Evolutionary conservation across 1,284 basidiomycete genomes (phyloP), one percentile per base, ranked within the genome.

Genomic region (Tilletia horrida): DNA sequence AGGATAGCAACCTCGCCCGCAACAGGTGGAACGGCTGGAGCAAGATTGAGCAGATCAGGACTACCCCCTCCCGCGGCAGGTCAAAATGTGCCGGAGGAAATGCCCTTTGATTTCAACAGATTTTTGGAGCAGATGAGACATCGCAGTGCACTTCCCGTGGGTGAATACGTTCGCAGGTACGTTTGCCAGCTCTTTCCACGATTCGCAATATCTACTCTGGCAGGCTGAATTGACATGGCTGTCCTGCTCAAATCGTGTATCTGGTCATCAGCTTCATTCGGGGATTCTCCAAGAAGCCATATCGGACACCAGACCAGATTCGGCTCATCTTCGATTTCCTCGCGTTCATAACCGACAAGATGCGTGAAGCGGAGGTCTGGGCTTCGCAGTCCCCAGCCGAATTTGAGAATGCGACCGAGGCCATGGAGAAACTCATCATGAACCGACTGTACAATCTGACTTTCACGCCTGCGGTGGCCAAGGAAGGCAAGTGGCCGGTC

Each of bases 391-490:
- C 87, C 3, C 89, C 91, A 27, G 84, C 84, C 3, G 94, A 98
- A 81, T 97, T 98, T 75, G 96, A 97, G 69, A 94, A 97, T 76
- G 93, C 94, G 0, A 88, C 93, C 84, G 95, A 98, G 83, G 94
- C 93, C 64, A 97, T 98, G 92, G 95, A 98, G 86, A 98, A 98
- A 83, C 87, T 98, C 11, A 93, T 98, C 75, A 98, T 98, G 96
- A 99, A 98, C 78, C 86, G 94, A 62, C 84, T 97, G 66, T 97
- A 96, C 83, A 71, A 72, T 0, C 77, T 74, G 66, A 81, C 80
- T 0, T 81, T 80, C 63, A 73, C 76, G 9, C 80, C 79, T 13
- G 79, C 80, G 13, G 75, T 81, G 2, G 73, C 74, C 29, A 72
- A 73, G 42, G 80, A 81, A 50, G 80, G 80, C 4, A 67, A 73